Base-by-base conservation (phyloP, 1,139 yeast species). In the Yamadazyma songkhlaensis region DNA sequence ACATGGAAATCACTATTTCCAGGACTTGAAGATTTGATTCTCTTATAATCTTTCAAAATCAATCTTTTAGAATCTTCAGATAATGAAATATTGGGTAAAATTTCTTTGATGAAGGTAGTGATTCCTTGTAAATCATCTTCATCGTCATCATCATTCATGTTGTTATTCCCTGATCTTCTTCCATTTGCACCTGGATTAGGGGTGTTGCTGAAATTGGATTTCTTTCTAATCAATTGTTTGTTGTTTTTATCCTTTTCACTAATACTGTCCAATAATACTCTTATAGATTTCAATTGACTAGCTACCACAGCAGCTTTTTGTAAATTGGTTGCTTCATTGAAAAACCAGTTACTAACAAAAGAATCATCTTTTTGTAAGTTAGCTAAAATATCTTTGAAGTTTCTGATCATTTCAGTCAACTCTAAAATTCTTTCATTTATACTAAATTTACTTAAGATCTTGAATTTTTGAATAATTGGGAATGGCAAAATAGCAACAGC, bases 1-100 rank as follows among this genome's bases (percentile, higher is more conserved):
- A 84, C 88, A 54, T 84, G 87, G 58, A 79, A 83, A 54, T 84
- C 94, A 1, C 89, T 81, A 40, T 82, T 82, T 3, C 78, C 78
- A 2, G 84, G 77, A 25, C 79, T 80, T 59, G 85, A 73, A 15
- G 80, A 66, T 48, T 76, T 74, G 50, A 84, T 67, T 23, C 89
- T 65, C 50, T 76, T 77, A 50, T 70, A 74, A 50, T 84, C 94
- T 42, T 84, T 81, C n/a, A 65, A 48, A 14, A 82, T 74, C 26
- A 81, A 68, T 35, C 79, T 63, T 38, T 72, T 72, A 10, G 84
- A 82, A 54, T 82, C 88, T 8, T 54, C 53, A 25, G 59, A 55
- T 34, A 62, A 57, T 7, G 55, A 48, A 29, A 77, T 55, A 4
- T 57, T 55, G 1, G 74, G 72, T 17, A 82, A 62, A 42, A 77